phyloP scores from a whole-genome alignment of 768 basidiomycete genomes.

The Lentinula aciculospora region DNA sequence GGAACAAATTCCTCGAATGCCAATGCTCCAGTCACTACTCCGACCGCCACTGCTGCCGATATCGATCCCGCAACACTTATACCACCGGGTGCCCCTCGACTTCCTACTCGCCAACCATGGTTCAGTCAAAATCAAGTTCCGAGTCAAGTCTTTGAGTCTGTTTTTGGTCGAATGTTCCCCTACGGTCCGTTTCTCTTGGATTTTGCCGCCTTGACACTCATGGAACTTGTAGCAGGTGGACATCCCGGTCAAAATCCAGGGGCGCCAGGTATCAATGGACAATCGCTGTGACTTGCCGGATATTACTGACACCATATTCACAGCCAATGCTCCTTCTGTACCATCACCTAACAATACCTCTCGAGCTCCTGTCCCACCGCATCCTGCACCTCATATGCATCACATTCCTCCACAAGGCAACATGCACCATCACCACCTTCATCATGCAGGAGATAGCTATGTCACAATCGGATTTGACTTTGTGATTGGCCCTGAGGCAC shows the following conservation, averaged over 20 bases:
- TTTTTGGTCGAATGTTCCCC: not conserved
- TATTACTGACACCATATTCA: not conserved
- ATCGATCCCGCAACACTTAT: not conserved
- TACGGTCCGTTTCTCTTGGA: not conserved
- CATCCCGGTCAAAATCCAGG: not conserved
- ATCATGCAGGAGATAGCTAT: not conserved
- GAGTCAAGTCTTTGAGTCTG: not conserved
- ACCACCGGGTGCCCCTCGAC: not conserved
- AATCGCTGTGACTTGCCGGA: not conserved
- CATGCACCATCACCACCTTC: not conserved
- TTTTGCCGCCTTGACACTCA: not conserved
- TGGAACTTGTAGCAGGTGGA: not conserved
- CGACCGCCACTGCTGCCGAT: not conserved
- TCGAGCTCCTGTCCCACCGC: not conserved
- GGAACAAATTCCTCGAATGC: not conserved
- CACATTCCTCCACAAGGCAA: not conserved
- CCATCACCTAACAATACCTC: not conserved
- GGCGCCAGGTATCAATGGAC: not conserved
- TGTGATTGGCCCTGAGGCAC: not conserved
- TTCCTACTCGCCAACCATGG: not conserved
- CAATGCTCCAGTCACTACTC: not conserved
- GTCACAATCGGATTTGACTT: conserved; percentile 4
- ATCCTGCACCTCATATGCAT: not conserved
- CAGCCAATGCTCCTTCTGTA: not conserved
- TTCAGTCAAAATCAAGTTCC: not conserved